A percentile compares a stretch with the other conserved stretches of the same genome.
Evolutionary conservation across 768 basidiomycete genomes (phyloP).

Genomic region (Butyriboletus loyo): DNA sequence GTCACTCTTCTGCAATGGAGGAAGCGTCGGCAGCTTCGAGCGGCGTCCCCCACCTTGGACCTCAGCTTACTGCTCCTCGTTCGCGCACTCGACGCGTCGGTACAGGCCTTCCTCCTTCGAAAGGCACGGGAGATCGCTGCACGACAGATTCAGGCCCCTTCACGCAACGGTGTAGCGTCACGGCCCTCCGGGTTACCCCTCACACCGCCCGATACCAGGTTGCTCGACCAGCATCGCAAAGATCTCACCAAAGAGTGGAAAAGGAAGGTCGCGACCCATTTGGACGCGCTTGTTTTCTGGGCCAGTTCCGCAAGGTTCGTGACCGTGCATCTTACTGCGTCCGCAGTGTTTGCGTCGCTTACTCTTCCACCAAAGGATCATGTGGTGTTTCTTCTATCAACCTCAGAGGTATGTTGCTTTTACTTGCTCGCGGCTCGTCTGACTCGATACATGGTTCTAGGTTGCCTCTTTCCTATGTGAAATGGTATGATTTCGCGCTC

Average conservation of each 20-base stretch:
- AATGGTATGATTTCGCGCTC: slow-evolving; percentile 42
- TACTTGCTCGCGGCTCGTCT: background rate
- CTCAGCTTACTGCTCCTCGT: slow-evolving; percentile 66
- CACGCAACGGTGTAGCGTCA: background rate
- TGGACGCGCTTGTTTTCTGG: slow-evolving; percentile 78
- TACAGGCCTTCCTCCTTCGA: slow-evolving; percentile 50
- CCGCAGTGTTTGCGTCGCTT: background rate
- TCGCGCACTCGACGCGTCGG: slow-evolving; percentile 60
- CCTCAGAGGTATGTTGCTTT: slow-evolving; percentile 52
- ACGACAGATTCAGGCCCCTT: background rate
- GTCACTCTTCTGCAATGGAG: slow-evolving; percentile 56
- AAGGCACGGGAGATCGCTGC: slow-evolving; percentile 6
- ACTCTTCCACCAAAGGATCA: slow-evolving; percentile 51
- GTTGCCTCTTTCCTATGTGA: slow-evolving; percentile 49
- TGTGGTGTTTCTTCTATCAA: slow-evolving; percentile 87
- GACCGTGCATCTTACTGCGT: background rate
- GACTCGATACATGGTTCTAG: slow-evolving; percentile 22
- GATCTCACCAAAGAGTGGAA: slow-evolving; percentile 29
- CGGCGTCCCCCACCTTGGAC: slow-evolving; percentile 58
- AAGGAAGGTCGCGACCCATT: slow-evolving; percentile 38
- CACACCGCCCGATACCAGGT: background rate
- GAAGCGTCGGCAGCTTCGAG: slow-evolving; percentile 21
- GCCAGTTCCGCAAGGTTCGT: slow-evolving; percentile 69
- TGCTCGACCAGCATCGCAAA: slow-evolving; percentile 15
- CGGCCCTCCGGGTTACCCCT: background rate